phyloP scores from a whole-genome alignment of 164 flowering plant genomes.

The Macadamia tetraphylla region DNA sequence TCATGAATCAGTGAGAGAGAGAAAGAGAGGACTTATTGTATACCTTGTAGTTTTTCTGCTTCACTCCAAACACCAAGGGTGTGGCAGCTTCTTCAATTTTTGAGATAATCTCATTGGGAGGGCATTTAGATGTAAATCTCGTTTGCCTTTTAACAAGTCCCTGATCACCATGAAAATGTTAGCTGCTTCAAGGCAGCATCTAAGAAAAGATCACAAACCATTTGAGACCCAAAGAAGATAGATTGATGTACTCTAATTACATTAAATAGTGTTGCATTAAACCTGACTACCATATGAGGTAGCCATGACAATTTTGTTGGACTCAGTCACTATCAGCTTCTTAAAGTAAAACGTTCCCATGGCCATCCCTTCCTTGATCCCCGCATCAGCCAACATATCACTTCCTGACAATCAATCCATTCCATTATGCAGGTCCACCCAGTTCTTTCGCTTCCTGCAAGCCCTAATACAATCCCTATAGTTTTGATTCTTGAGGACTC shows the following conservation, averaged over 20 bases:
- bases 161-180: slow-evolving; percentile 26
- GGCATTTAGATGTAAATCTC: slow-evolving; percentile 80
- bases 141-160: slow-evolving; percentile 91
- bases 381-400: too few relatives aligned
- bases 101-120: slow-evolving; percentile 80
- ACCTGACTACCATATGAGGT: too few relatives aligned
- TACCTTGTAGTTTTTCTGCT: slow-evolving; percentile 89
- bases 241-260: background rate
- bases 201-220: background rate
- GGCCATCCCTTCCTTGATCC: too few relatives aligned
- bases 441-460: too few relatives aligned
- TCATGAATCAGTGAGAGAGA: background rate
- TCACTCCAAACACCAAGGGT: slow-evolving; percentile 93
- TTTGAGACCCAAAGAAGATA: background rate
- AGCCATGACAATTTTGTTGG: too few relatives aligned
- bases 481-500: too few relatives aligned
- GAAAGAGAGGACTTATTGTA: background rate
- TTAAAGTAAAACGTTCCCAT: too few relatives aligned
- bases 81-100: slow-evolving; percentile 84
- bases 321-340: too few relatives aligned
- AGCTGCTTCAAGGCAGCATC: background rate
- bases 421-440: too few relatives aligned
- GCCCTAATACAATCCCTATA: too few relatives aligned
- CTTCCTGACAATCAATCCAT: too few relatives aligned
- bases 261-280: too few relatives aligned